Base-by-base conservation (phyloP, 805 yeast species). In the Wickerhamiella domercqiae region DNA sequence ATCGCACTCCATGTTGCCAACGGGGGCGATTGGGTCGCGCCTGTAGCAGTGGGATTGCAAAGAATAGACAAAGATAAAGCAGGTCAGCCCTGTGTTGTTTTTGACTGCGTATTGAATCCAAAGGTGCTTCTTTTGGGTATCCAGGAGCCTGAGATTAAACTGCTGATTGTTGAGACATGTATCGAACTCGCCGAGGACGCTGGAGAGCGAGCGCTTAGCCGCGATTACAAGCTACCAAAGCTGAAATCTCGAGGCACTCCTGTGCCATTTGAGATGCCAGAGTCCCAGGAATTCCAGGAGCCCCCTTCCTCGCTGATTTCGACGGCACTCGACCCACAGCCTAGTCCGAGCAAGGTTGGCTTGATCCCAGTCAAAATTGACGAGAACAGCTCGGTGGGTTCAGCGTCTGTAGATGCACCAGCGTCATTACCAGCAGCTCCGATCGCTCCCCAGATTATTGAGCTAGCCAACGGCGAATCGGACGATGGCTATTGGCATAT, bases 21-120 rank as follows among this genome's bases (percentile, higher is more conserved):
- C 56, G 72, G 71, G 26, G 75, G 75, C 49, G 65, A 77, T 49
- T 84, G 94, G 94, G 84, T 78, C 41, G 76, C 83, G 2, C 95
- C 95, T 1, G 71, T 86, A 2, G 67, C 79, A 1, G 72, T 81
- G 0, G 16, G 33, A 6, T 73, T 87, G 0, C 63, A 67, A 0
- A 51, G 75, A 9, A 47, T 48, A 5, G 77, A 68, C 32, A 52
- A 42, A 11, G 95, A 86, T 54, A 84, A 84, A 42, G 52, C 53
- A 48, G 93, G 93, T 1, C 55, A 59, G 2, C 54, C 61, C 13
- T 71, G 84, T 31, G 58, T 67, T 31, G 84, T 81, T 1, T 72
- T 72, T 48, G 95, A 84, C 54, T 84, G 95, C 55, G 74, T 86
- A 34, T 68, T 83, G 40, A 74, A 81, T 51, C 64, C 71, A 6